These are phyloP conservation scores for Rubia tinctorum DNA, from an alignment of 305 asterid species.

Conservation along the genomic window DNA sequence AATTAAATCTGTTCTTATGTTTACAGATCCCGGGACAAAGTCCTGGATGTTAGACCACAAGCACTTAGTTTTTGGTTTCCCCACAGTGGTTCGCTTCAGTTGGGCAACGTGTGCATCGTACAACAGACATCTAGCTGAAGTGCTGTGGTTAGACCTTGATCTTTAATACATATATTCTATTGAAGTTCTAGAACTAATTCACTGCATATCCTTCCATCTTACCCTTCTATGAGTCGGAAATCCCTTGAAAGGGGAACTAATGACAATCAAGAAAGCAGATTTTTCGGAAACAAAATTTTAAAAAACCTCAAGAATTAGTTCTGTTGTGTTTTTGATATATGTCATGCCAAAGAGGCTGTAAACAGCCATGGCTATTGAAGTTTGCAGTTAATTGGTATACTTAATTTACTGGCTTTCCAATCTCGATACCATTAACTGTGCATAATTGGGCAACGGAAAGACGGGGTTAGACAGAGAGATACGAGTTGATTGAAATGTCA, in stretches of 20 bases:
- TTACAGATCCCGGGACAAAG: constrained; percentile 81
- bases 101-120: constrained; percentile 93
- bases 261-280: not conserved
- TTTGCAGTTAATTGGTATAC: not conserved
- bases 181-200: not conserved
- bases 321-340: not conserved
- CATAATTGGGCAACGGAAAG: too few relatives aligned
- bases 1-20: constrained; percentile 6
- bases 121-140: constrained; percentile 65
- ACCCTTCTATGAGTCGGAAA: not conserved
- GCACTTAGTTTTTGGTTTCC: constrained; percentile 88
- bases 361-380: not conserved
- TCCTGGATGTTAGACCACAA: constrained; percentile 83
- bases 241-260: not conserved
- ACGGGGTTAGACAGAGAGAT: not conserved
- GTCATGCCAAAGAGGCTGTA: too few relatives aligned
- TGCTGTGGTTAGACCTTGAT: constrained; percentile 61
- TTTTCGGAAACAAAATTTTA: not conserved
- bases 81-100: constrained; percentile 92
- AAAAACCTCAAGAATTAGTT: not conserved
- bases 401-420: not conserved
- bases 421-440: not conserved
- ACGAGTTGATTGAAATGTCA: not conserved
- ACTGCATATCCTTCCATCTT: not conserved
- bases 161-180: not conserved